phyloP scores from a whole-genome alignment of 345 rosid species.

The Brassica incana region DNA sequence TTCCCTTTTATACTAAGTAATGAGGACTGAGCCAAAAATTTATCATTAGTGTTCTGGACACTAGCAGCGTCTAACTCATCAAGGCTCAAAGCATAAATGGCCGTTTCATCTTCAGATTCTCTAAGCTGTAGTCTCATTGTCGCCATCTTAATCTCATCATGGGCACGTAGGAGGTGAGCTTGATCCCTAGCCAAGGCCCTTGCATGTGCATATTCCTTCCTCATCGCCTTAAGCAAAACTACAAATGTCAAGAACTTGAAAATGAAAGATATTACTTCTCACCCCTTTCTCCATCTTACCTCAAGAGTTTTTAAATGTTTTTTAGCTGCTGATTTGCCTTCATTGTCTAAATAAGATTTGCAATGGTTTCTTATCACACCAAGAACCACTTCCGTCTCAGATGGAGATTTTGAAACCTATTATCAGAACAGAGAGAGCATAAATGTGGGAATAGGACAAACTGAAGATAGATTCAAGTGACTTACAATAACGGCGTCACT shows the following conservation, averaged over 20 bases:
- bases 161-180: conserved; percentile 81
- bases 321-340: conserved; percentile 56
- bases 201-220: conserved; percentile 82
- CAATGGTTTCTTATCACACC: conserved; percentile 82
- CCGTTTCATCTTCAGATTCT: conserved; percentile 71
- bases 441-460: conserved; percentile 15
- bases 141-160: conserved; percentile 94
- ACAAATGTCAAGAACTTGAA: conserved; percentile 35
- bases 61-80: conserved; percentile 76
- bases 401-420: conserved; percentile 84
- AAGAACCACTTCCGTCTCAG: conserved; percentile 81
- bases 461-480: conserved; percentile 30
- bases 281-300: conserved; percentile 44
- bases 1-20: conserved; percentile 71
- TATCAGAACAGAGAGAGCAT: conserved; percentile 8
- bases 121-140: conserved; percentile 76
- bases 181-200: conserved; percentile 80
- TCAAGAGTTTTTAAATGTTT: conserved; percentile 75
- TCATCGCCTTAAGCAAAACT: conserved; percentile 57
- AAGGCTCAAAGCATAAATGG: conserved; percentile 71
- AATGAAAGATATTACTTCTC: background rate
- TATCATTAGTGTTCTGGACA: conserved; percentile 72
- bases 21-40: conserved; percentile 64
- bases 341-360: conserved; percentile 63
- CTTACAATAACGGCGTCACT: conserved; percentile 73